Base-by-base conservation (phyloP, 306 rosid species). In the Cicer cuneatum region DNA sequence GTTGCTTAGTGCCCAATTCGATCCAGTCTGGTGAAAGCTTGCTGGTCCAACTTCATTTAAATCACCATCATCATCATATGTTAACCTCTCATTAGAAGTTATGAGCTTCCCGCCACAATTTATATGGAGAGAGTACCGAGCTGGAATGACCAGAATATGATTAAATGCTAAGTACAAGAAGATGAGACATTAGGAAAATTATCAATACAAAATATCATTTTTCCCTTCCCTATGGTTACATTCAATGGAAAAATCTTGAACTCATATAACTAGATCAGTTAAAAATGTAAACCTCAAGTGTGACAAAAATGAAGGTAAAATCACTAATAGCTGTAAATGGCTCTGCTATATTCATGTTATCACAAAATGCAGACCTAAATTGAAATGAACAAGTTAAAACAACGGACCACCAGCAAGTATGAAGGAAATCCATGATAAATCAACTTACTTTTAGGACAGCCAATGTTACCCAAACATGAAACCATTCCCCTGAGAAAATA, bases 1-100 rank as follows among this genome's bases (percentile, higher is more conserved):
- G 71, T n/a, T 90, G 71, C 90, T 90, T 21, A 81, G 2, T 24
- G 80, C 91, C 93, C 91, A 90, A 39, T 88, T 84, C 52, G 89
- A 35, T 41, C 38, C 71, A 6, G 68, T 56, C 6, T 10, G 66
- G 49, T 0, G 53, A 69, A 74, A 83, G 16, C 62, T 49, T 29
- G 93, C 81, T 10, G 85, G 71, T 60, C 87, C 89, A 21, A 38
- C 78, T 10, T 12, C 13, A 68, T 16, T 16, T 33, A 82, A 71
- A 67, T 90, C 91, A 16, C 40, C 87, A 7, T 85, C 91, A 16
- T 45, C 87, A 7, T 85, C 90, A 73, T 69, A 90, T 11, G 51
- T 45, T 8, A 57, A 8, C 39, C 61, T 78, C 18, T 78, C 83
- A 71, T 39, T 65, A 5, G 78, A 47, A 6, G 70, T 83, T 47